Evolutionary conservation across 768 basidiomycete species (phyloP).

Genomic region (Mycena rosella): DNA sequence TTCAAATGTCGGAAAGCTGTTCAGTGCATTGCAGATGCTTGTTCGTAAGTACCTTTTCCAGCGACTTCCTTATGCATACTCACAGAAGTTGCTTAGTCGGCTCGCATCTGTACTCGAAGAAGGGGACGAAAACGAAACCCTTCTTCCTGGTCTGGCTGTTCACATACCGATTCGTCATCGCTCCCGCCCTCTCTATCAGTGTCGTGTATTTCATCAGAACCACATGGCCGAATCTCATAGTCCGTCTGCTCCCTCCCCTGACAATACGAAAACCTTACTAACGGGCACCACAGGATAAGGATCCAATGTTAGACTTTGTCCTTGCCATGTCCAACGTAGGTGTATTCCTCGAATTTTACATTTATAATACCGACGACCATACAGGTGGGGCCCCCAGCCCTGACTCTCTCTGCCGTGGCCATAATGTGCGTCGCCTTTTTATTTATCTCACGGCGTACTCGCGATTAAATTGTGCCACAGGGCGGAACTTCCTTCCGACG

Average conservation of each 20-base stretch:
- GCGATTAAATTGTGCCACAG: not conserved
- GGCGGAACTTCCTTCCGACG: constrained; percentile 28
- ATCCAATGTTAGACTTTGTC: constrained; percentile 35
- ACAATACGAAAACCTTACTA: not conserved
- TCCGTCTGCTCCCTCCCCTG: constrained; percentile 14
- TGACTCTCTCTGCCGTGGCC: constrained; percentile 32
- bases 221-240: constrained; percentile 33
- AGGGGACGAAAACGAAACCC: constrained; percentile 20
- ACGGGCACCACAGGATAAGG: constrained; percentile 16
- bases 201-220: constrained; percentile 31
- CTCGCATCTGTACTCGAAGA: constrained; percentile 34
- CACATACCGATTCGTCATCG: constrained; percentile 34
- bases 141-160: constrained; percentile 33
- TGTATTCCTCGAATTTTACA: not conserved
- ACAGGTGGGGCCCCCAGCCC: constrained; percentile 26
- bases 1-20: constrained; percentile 34
- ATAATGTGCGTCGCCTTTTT: constrained; percentile 16
- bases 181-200: constrained; percentile 32
- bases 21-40: constrained; percentile 37
- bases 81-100: constrained; percentile 16
- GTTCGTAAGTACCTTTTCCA: constrained; percentile 14
- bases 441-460: not conserved
- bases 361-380: not conserved
- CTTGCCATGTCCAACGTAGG: constrained; percentile 25
- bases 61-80: not conserved